Evolutionary conservation across 495 filamentous ascomycete species (phyloP), one percentile per base, ranked within the genome.

Genomic region (Xylaria sp.): DNA sequence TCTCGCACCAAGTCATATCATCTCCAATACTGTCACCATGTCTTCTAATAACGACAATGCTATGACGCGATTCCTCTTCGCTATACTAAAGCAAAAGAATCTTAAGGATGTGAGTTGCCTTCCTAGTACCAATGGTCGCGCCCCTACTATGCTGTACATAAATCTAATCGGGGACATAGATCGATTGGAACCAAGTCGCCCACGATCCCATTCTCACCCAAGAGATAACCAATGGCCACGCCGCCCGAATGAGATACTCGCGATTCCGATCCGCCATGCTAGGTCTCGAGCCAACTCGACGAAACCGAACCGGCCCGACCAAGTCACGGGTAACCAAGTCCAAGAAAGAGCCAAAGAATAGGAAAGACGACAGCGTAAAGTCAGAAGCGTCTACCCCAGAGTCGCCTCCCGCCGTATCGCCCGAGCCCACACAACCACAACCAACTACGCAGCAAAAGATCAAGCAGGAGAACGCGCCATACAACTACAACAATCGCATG

Each of bases 171-270:
- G 15, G 29, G 9, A 17, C 63, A 11, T 53, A 93, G 92, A 89
- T 93, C 73, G 89, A 94, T 77, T 94, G 92, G 92, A 89, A 87
- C 72, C 78, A 84, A 67, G 91, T 94, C 31, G 91, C 92, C 31
- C 76, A 82, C 52, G 80, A 87, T 62, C 84, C 84, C 19, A 75
- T 83, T 40, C 74, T 86, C 43, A 68, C 79, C 8, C 83, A 90
- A 55, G 83, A 87, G 66, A 92, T 93, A 69, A 91, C 91, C 72
- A 94, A 93, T 76, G 92, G 91, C 75, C 92, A 94, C 79, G 92
- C 92, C 11, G 91, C 92, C 40, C 90, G 92, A 57, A 94, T 94
- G 92, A 90, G 92, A 43, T 94, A 88, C 79, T 90, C 88, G 26
- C 89, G 92, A 50, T 93, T 93, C 82, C 83, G 69, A n/a, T 62